Conservation (phyloP, 768 basidiomycete genomes). For the Rhizopogon salebrosus region DNA sequence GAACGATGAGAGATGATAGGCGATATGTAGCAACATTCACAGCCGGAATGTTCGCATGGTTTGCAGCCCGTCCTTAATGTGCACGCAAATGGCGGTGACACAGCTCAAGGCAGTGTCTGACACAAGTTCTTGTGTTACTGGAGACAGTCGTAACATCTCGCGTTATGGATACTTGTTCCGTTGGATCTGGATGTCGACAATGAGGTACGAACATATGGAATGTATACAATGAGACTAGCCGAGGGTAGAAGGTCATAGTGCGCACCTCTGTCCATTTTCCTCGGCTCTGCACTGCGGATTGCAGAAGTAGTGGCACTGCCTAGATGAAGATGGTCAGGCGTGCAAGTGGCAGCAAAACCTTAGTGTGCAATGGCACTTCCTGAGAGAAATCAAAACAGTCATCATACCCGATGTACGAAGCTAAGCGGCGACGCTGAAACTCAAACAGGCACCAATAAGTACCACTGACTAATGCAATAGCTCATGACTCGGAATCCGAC, state of each 20-base stretch:
- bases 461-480: no score
- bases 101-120: slow-evolving; percentile 24
- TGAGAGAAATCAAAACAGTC: not conserved
- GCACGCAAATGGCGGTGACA: slow-evolving; percentile 24
- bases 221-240: not conserved
- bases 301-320: no score
- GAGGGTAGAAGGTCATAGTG: not conserved
- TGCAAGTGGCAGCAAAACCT: not conserved
- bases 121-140: slow-evolving; percentile 24
- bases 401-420: no score
- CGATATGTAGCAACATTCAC: no score
- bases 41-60: slow-evolving; percentile 27
- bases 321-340: not conserved
- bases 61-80: slow-evolving; percentile 25
- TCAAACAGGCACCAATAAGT: not conserved
- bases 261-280: not conserved
- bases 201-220: not conserved
- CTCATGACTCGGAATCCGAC: no score
- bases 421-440: not conserved
- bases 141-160: not conserved
- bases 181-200: not conserved
- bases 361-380: not conserved
- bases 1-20: slow-evolving; percentile 4
- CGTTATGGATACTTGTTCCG: not conserved
- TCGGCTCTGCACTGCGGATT: not conserved